A percentile compares a stretch with the other conserved stretches of the same genome.
phyloP scores from a whole-genome alignment of 1,284 basidiomycete genomes.

The Thecaphora frezii region DNA sequence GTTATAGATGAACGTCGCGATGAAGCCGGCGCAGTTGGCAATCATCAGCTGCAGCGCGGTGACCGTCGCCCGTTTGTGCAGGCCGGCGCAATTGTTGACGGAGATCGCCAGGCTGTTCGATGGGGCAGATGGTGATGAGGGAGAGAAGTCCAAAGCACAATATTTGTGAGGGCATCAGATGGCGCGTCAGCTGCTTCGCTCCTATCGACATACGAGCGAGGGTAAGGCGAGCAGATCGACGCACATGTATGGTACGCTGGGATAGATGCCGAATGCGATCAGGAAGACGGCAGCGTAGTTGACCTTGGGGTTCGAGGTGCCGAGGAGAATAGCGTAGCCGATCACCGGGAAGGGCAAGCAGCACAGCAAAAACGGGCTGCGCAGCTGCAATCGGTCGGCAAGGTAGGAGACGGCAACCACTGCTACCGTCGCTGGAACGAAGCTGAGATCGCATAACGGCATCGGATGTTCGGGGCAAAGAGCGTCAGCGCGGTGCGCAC shows the following conservation, averaged over 20 bases:
- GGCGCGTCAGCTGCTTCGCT: no score
- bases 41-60: constrained; percentile 58
- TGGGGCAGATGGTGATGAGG: no score
- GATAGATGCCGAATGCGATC: constrained; percentile 53
- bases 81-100: constrained; percentile 48
- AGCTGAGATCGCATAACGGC: neutral
- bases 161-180: no score
- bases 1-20: constrained; percentile 57
- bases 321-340: constrained; percentile 51
- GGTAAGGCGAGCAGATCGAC: no score
- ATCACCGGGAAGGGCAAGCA: constrained; percentile 57
- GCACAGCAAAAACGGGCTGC: constrained; percentile 57
- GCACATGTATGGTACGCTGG: constrained; percentile 42
- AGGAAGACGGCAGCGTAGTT: constrained; percentile 55
- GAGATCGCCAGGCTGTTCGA: constrained; percentile 37
- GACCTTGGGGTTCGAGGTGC: constrained; percentile 29
- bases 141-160: no score
- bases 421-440: constrained; percentile 46
- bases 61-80: constrained; percentile 55
- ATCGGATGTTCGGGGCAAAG: neutral
- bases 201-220: no score
- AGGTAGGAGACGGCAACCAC: constrained; percentile 56
- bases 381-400: constrained; percentile 55
- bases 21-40: constrained; percentile 57
- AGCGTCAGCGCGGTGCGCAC: no score